Conservation (phyloP, 352 stramenopile genomes). For the Phytophthora fragariae region DNA sequence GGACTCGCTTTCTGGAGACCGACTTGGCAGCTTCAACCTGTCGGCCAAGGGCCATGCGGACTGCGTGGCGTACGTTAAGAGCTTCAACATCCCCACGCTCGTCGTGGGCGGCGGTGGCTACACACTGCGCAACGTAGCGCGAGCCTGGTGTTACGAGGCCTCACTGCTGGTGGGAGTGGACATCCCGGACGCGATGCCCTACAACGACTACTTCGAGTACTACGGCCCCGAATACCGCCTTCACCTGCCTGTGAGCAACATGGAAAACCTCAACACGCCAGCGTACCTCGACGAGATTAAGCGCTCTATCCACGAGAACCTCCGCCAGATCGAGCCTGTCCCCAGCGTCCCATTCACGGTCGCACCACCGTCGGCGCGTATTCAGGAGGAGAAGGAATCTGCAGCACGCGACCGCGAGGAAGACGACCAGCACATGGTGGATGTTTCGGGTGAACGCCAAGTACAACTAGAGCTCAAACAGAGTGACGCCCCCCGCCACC, state of each 20-base stretch:
- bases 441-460: constrained; percentile 72
- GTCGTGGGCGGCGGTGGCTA: constrained; percentile 98
- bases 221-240: constrained; percentile 98
- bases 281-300: constrained; percentile 93
- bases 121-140: constrained; percentile 97
- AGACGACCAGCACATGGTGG: constrained; percentile 71
- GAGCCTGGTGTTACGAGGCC: constrained; percentile 96
- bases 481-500: constrained; percentile 61
- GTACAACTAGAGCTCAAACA: constrained; percentile 60
- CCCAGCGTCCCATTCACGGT: constrained; percentile 96
- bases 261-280: constrained; percentile 97
- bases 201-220: constrained; percentile 99
- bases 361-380: constrained; percentile 60
- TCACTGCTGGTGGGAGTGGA: constrained; percentile 94
- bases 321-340: constrained; percentile 95
- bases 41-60: constrained; percentile 97
- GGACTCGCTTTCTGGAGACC: constrained; percentile 98
- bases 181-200: constrained; percentile 96
- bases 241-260: constrained; percentile 96
- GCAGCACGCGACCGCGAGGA: constrained; percentile 63
- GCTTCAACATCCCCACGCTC: constrained; percentile 97
- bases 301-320: constrained; percentile 93
- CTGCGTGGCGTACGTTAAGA: constrained; percentile 97
- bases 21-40: constrained; percentile 99
- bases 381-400: constrained; percentile 58